A percentile compares a stretch with the other conserved stretches of the same genome.
phyloP scores from a whole-genome alignment of 345 rosid species.

The Euphorbia lathyris region DNA sequence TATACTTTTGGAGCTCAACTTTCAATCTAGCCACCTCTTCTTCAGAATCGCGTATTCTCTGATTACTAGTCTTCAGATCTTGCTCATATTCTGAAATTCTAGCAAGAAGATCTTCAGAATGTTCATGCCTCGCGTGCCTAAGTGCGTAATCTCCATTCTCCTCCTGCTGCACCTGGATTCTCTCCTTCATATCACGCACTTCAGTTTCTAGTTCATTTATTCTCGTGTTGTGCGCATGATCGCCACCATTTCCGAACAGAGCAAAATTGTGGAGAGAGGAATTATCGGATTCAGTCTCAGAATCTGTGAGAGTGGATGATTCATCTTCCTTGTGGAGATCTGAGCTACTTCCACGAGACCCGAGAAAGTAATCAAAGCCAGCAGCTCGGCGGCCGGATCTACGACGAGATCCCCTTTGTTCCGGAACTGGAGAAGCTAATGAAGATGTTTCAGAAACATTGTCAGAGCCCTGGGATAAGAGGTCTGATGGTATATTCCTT shows the following conservation, averaged over 20 bases:
- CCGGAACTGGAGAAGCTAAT: constrained; percentile 40
- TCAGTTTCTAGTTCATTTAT: constrained; percentile 31
- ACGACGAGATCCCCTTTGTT: constrained; percentile 22
- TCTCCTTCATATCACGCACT: constrained; percentile 28
- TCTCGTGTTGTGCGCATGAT: constrained; percentile 25
- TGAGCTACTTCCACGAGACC: constrained; percentile 48
- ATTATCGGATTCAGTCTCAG: constrained; percentile 66
- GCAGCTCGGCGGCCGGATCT: constrained; percentile 40
- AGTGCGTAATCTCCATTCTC: constrained; percentile 28
- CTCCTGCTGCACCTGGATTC: constrained; percentile 25
- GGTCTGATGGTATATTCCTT: constrained; percentile 29
- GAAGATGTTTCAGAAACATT: constrained; percentile 25
- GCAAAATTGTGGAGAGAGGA: constrained; percentile 47
- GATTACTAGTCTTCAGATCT: constrained; percentile 43
- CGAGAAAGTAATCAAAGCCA: constrained; percentile 40
- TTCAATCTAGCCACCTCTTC: constrained; percentile 52
- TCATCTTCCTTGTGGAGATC: constrained; percentile 61
- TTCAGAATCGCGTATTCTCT: constrained; percentile 48
- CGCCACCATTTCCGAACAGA: constrained; percentile 29
- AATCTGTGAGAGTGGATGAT: constrained; percentile 65
- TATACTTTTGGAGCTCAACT: constrained; percentile 37
- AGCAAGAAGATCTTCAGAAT: constrained; percentile 38
- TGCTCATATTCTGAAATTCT: constrained; percentile 37
- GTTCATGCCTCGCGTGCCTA: constrained; percentile 26
- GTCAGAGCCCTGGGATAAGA: constrained; percentile 35